Evolutionary conservation across 2,329 filamentous ascomycete genomes (phyloP), one percentile per base, ranked within the genome.

Genomic region (Escovopsis sp.): DNA sequence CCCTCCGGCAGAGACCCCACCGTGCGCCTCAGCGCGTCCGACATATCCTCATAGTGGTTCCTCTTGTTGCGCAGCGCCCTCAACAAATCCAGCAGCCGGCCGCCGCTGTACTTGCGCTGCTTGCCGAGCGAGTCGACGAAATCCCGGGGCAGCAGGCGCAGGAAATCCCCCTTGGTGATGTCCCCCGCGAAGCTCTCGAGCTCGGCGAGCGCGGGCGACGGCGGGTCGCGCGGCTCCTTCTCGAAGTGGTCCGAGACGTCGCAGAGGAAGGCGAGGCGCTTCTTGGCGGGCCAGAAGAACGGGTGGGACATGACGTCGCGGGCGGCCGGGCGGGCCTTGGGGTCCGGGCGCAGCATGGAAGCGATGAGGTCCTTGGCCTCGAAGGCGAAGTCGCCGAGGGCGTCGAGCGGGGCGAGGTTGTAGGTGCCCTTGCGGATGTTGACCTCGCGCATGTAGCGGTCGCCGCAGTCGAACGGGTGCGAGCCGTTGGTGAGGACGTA

Each of bases 41-140:
- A 71, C 83, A 98, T 88, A 54, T 98, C 90, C 50, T 94, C 87
- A 54, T 94, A 98, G 53, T 98, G 90, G 44, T 96, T 94, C 48
- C 82, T 83, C 70, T 98, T 98, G 60, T 98, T 98, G 17, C 90
- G 70, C 37, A 98, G 63, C 2, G 88, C 90, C 2, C 90, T 72
- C 15, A 98, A 62, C 16, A 98, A 66, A 57, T 98, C 90, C 36
- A 98, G 61, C 52, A 98, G 71, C 32, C 76, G 72, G 2, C 73
- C 70, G 1, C 87, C 87, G 0, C 81, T 90, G 58, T 98, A 98
- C 58, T 94, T 94, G 50, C 88, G 74, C 59, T 96, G 88, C 60
- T 92, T 94, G 39, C 86, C 87, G 6, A 96, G 68, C 3, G 79
- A 88, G 27, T 92, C 84, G 41, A 92, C 78, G 54, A 96, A 96